phyloP scores from a whole-genome alignment of 2,329 filamentous ascomycete species.

The Didymella exigua region DNA sequence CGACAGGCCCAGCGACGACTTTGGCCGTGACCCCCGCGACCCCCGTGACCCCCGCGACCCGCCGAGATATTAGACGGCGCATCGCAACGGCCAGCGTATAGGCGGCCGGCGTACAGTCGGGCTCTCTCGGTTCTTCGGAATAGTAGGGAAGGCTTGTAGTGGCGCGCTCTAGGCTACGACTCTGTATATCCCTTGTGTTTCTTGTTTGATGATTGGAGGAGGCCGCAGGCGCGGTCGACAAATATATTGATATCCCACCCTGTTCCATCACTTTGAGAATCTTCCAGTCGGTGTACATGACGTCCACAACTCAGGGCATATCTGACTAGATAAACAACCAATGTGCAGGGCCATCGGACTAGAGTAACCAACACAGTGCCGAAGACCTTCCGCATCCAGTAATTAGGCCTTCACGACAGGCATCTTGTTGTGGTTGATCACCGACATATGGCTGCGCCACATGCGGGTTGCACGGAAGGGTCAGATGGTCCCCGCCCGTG shows the following conservation, averaged over 20 bases:
- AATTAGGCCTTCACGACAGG: no score
- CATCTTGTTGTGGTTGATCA: no score
- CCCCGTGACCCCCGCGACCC: constrained; percentile 28
- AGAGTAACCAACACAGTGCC: no score
- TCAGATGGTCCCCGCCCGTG: constrained; percentile 3
- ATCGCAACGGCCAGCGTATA: constrained; percentile 1
- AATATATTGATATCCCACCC: constrained; percentile 16
- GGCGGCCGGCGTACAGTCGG: background rate
- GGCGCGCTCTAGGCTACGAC: constrained; percentile 25
- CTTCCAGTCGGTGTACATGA: no score
- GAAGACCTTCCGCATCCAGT: no score
- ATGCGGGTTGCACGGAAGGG: no score
- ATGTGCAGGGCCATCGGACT: no score
- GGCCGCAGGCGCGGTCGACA: constrained; percentile 17
- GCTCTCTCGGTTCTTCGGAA: background rate
- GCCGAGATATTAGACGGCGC: constrained; percentile 32
- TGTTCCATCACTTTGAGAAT: no score
- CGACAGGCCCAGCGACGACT: constrained; percentile 39
- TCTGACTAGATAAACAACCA: no score
- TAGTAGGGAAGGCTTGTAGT: constrained; percentile 6
- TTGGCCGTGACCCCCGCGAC: constrained; percentile 26
- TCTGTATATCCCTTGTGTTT: constrained; percentile 44
- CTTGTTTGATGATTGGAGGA: constrained; percentile 32
- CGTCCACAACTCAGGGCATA: no score
- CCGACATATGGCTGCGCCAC: no score